Evolutionary conservation across 2,329 filamentous ascomycete species (phyloP).

Genomic region (Chaetomium globosum): DNA sequence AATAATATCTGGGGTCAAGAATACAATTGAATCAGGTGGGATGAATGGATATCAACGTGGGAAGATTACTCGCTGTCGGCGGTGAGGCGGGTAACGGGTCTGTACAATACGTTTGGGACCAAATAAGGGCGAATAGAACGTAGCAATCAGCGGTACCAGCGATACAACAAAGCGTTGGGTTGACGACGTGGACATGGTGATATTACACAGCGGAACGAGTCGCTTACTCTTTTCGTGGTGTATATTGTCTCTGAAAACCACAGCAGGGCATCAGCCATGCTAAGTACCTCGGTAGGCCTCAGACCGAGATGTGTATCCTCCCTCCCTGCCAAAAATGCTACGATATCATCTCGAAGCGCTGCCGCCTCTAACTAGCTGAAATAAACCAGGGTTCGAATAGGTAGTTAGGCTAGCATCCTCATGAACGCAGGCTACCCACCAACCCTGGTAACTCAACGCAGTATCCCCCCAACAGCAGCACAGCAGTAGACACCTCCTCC

Average conservation of each 20-base stretch:
- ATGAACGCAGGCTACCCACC: not conserved
- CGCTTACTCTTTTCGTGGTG: not conserved
- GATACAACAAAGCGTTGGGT: not conserved
- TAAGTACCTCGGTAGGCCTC: not conserved
- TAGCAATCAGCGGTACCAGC: not conserved
- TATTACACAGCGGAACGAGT: not conserved
- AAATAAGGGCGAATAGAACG: not conserved
- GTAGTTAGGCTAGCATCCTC: not conserved
- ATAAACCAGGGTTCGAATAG: not conserved
- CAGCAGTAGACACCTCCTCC: not conserved
- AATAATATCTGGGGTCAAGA: not conserved
- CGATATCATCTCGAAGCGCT: not conserved
- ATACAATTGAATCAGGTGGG: constrained; percentile 1
- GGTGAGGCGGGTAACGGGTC: not conserved
- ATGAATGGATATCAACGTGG: constrained; percentile 1
- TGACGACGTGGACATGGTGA: not conserved
- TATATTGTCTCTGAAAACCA: not conserved
- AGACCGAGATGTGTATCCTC: not conserved
- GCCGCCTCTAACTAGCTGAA: not conserved
- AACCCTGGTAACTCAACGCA: not conserved
- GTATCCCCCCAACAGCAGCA: not conserved
- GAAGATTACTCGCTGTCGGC: not conserved
- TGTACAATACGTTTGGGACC: not conserved
- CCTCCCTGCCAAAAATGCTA: not conserved
- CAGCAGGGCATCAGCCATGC: not conserved